phyloP scores from a whole-genome alignment of 192 early-diverging fungal genomes.

The Spizellomyces punctatus region DNA sequence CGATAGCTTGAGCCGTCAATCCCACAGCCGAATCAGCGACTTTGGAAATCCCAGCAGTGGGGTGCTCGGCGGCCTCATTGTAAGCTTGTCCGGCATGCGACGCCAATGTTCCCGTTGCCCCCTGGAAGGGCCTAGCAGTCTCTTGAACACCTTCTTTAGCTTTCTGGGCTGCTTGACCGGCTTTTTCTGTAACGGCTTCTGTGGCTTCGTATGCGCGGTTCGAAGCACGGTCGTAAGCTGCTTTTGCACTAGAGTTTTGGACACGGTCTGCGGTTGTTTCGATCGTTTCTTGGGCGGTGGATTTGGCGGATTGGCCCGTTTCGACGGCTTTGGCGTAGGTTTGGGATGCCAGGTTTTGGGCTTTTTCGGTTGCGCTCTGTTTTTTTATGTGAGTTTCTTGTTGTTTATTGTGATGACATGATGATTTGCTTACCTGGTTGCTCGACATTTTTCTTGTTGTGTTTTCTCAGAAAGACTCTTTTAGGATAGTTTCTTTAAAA shows the following conservation, averaged over 20 bases:
- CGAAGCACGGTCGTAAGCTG: not conserved
- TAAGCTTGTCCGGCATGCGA: not conserved
- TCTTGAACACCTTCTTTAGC: not conserved
- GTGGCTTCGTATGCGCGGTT: not conserved
- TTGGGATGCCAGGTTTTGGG: too few species aligned
- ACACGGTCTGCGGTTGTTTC: too few species aligned
- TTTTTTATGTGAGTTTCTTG: too few species aligned
- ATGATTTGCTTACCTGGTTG: too few species aligned
- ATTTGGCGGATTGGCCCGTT: too few species aligned
- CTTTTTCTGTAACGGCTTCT: not conserved
- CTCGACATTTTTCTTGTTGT: too few species aligned
- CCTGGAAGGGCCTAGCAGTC: conserved; percentile 8
- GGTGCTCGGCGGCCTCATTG: not conserved
- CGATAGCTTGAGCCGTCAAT: conserved; percentile 14
- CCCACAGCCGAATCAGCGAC: conserved; percentile 19
- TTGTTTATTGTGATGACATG: too few species aligned
- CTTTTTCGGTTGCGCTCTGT: too few species aligned
- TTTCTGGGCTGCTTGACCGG: not conserved
- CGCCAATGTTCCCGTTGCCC: conserved; percentile 7
- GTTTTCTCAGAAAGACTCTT: too few species aligned
- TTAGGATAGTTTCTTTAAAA: too few species aligned
- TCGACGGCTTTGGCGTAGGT: too few species aligned
- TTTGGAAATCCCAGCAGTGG: conserved; percentile 6
- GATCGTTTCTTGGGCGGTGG: too few species aligned
- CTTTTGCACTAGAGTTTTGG: not conserved